A percentile compares a stretch with the other conserved stretches of the same genome.
Evolutionary conservation across 2,329 filamentous ascomycete species (phyloP).

Genomic region (Ascochyta fabae): DNA sequence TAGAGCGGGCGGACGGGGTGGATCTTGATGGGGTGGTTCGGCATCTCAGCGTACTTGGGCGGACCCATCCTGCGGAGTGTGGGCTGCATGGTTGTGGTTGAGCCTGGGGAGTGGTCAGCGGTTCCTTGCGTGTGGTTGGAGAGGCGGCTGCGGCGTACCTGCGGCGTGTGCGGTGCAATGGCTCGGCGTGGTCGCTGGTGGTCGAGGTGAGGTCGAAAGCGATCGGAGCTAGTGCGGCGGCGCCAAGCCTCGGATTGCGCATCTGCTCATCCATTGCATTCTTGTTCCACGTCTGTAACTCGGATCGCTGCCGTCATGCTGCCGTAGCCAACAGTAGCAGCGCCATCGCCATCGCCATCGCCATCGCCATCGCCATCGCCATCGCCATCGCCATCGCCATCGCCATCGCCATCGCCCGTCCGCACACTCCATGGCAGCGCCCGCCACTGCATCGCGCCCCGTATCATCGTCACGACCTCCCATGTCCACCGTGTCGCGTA

Average conservation of each 20-base stretch:
- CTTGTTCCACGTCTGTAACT: slow-evolving; percentile 23
- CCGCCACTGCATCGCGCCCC: slow-evolving; percentile 20
- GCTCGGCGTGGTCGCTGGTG: slow-evolving; percentile 30
- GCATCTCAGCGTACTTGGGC: slow-evolving; percentile 48
- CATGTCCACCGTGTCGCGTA: slow-evolving; percentile 21
- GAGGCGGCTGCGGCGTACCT: slow-evolving; percentile 26
- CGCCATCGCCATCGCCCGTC: not conserved
- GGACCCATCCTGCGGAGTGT: slow-evolving; percentile 43
- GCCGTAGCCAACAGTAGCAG: slow-evolving; percentile 22
- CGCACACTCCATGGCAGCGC: slow-evolving; percentile 30
- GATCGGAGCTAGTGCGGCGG: slow-evolving; percentile 24
- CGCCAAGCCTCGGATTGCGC: slow-evolving; percentile 24
- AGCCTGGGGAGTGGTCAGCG: slow-evolving; percentile 28
- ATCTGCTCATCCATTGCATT: slow-evolving; percentile 26
- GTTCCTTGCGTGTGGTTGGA: fast-evolving
- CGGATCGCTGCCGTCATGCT: slow-evolving; percentile 19
- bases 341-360: slow-evolving; percentile 1
- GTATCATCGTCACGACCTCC: slow-evolving; percentile 8
- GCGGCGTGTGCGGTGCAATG: slow-evolving; percentile 39
- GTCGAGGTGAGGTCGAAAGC: slow-evolving; percentile 35
- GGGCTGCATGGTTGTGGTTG: slow-evolving; percentile 35
- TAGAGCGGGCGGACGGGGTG: slow-evolving; percentile 74
- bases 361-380: not conserved
- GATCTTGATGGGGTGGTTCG: slow-evolving; percentile 62
- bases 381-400: slow-evolving; percentile 4